Percentiles rank a stretch among this genome's conserved stretches.
These are phyloP conservation scores for Aspergillus indologenus DNA, from an alignment of 495 filamentous ascomycete species.

Conservation along the genomic window DNA sequence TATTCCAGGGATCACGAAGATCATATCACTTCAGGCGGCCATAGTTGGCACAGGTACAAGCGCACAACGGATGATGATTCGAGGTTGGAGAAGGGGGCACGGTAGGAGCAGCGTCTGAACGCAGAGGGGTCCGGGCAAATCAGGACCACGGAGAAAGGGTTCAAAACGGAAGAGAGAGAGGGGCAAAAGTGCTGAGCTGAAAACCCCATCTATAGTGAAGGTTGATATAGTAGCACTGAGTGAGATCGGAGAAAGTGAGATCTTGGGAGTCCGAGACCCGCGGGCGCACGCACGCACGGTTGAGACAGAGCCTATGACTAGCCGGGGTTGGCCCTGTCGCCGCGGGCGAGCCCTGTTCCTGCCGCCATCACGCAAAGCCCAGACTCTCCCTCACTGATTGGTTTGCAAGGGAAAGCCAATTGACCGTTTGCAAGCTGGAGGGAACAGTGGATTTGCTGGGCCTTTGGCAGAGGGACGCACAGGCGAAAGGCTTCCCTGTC, in stretches of 20 bases:
- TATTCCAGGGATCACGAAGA: neutral
- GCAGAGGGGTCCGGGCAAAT: neutral
- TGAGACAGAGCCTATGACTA: neutral
- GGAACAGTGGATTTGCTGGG: too few species aligned
- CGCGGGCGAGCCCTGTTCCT: neutral
- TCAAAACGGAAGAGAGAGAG: neutral
- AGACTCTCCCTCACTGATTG: neutral
- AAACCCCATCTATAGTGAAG: neutral
- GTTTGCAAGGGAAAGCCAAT: neutral
- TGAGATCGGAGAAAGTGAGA: neutral
- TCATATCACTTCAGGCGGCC: neutral
- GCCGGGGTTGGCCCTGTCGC: neutral
- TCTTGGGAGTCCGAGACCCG: neutral
- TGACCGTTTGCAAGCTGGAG: neutral
- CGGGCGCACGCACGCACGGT: neutral
- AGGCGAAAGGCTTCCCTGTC: too few species aligned
- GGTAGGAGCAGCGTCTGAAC: neutral
- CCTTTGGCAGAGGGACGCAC: too few species aligned
- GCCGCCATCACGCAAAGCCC: neutral
- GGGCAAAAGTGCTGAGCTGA: neutral
- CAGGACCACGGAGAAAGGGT: neutral
- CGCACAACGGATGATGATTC: neutral
- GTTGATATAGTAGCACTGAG: neutral
- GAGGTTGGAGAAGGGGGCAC: neutral
- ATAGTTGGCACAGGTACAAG: neutral